Evolutionary conservation across 257 asterid species (phyloP).

Genomic region (Coffea eugenioides): DNA sequence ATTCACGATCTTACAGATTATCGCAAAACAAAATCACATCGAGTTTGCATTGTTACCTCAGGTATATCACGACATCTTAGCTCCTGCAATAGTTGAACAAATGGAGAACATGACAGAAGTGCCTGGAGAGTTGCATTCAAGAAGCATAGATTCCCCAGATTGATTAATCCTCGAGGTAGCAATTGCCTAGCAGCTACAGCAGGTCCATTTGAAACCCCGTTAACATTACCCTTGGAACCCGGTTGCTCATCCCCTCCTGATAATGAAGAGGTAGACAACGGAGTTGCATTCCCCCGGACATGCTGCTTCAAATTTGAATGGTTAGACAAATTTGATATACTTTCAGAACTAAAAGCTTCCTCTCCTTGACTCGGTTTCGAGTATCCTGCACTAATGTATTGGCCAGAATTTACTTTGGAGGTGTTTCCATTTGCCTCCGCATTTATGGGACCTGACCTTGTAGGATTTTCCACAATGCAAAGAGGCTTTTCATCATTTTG

Average conservation of each 20-base stretch:
- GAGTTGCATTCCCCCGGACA: constrained; percentile 23
- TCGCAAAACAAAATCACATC: constrained; percentile 5
- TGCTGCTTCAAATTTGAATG: constrained; percentile 24
- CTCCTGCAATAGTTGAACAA: constrained; percentile 59
- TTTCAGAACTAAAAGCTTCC: constrained; percentile 18
- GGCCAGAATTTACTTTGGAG: constrained; percentile 17
- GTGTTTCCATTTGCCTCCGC: constrained; percentile 34
- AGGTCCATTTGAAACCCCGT: constrained; percentile 37
- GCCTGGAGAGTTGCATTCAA: constrained; percentile 83
- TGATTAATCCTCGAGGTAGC: constrained; percentile 77
- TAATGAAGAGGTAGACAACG: constrained; percentile 26
- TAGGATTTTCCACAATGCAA: constrained; percentile 18
- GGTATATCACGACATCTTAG: constrained; percentile 54
- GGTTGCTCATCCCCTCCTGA: constrained; percentile 29
- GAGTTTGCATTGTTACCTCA: constrained; percentile 43
- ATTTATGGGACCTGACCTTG: constrained; percentile 20
- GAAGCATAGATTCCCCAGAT: constrained; percentile 80
- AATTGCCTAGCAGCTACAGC: constrained; percentile 33
- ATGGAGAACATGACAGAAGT: constrained; percentile 69
- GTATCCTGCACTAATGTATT: constrained; percentile 24
- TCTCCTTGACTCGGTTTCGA: constrained; percentile 21
- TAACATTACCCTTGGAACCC: constrained; percentile 23
- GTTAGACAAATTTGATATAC: constrained; percentile 16
- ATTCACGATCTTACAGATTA: neutral
- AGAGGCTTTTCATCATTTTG: constrained; percentile 15